Evolutionary conservation across 2,329 filamentous ascomycete species (phyloP), one percentile per base, ranked within the genome.

Genomic region (Gnomoniopsis sp.): DNA sequence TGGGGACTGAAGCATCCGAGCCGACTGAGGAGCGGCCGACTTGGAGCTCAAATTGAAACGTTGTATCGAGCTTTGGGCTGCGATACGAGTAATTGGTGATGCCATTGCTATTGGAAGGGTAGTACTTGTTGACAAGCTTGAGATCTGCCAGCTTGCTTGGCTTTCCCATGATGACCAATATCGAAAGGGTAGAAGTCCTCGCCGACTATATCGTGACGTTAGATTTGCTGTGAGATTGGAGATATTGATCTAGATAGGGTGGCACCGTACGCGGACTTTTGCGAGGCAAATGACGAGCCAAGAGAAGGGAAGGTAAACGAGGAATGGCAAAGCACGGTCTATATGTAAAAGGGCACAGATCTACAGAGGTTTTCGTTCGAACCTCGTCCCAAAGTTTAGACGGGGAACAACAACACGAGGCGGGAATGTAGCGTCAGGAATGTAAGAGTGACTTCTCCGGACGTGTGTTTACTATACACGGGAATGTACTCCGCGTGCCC

Each of bases 101-200:
- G 19, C 33, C 46, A 23, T 22, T 41, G 19, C 33, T 36, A 23
- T 22, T 10, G 12, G 49, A 17, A 30, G 60, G 60, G 38, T 62
- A 62, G 46, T 62, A 54, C 34, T 62, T 62, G 53, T 59, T 62
- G 53, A 62, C 60, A 30, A 62, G 60, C 41, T 54, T 57, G 46
- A 62, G 60, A 22, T 62, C 53, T 19, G 60, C 57, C 46, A 62
- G 38, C 49, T 53, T 62, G 11, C 38, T 49, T 19, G 57, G 22
- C 38, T 43, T 59, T 53, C 57, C 60, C 60, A 62, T 62, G 50
- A 15, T 55, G 49, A 44, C 21, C 44, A 19, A 33, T n/a, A 17
- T 30, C 23, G 49, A 23, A 17, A n/a, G 15, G 17, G 36, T 41
- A n/a, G 23, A 34, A 36, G 50, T 38, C 22, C 6, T 22, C 33